Evolutionary conservation across 129 eudicot species (phyloP).

Genomic region (Chrysanthemum lavandulifolium): DNA sequence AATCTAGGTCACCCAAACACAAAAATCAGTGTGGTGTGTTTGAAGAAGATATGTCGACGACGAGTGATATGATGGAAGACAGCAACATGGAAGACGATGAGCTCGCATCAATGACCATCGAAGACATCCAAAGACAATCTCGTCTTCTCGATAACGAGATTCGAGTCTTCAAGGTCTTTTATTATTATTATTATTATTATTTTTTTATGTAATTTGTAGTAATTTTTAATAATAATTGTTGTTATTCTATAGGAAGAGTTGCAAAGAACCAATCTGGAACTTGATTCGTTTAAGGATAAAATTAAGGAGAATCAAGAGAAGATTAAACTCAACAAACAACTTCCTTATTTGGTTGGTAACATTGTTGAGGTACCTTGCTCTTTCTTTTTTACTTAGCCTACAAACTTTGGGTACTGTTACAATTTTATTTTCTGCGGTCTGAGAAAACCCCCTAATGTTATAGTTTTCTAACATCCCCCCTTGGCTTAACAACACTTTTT

Average conservation of each 20-base stretch:
- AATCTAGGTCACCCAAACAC: too few relatives aligned
- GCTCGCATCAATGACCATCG: conserved; percentile 72
- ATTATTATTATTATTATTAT: not conserved
- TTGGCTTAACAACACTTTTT: too few relatives aligned
- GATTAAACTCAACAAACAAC: conserved; percentile 92
- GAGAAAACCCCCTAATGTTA: too few relatives aligned
- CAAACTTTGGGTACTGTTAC: too few relatives aligned
- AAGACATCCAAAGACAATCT: conserved; percentile 77
- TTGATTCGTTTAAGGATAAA: conserved; percentile 79
- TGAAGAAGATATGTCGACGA: too few relatives aligned
- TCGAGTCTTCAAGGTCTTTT: conserved; percentile 70
- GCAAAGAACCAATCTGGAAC: conserved; percentile 74
- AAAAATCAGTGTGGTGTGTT: too few relatives aligned
- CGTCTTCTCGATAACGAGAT: conserved; percentile 90
- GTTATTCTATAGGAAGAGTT: conserved; percentile 57
- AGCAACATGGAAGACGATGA: conserved; percentile 81
- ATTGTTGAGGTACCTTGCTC: conserved; percentile 71
- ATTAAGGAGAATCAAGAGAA: conserved; percentile 93
- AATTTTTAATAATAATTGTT: too few relatives aligned
- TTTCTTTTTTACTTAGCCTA: not conserved
- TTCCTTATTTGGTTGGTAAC: conserved; percentile 92
- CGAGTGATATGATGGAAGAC: conserved; percentile 41
- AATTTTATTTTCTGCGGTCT: too few relatives aligned
- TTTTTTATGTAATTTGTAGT: not conserved
- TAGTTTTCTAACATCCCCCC: too few relatives aligned